phyloP scores from a whole-genome alignment of 345 rosid genomes.

The Noccaea bulbosa region DNA sequence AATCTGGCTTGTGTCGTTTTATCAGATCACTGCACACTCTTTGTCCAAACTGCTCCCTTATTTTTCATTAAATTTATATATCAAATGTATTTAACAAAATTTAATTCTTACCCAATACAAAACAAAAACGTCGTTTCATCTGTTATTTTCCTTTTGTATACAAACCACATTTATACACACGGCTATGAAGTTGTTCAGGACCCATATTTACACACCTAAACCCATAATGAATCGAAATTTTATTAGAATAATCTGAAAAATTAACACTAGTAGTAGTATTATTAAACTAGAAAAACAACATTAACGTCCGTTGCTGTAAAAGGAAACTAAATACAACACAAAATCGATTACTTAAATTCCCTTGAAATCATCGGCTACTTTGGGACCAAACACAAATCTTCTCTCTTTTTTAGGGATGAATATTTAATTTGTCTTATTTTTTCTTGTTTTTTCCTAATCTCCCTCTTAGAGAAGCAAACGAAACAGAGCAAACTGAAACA shows the following conservation, averaged over 20 bases:
- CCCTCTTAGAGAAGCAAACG: constrained; percentile 37
- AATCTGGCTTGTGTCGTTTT: constrained; percentile 33
- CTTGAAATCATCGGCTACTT: constrained; percentile 34
- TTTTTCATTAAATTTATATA: constrained; percentile 12
- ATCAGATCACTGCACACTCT: constrained; percentile 25
- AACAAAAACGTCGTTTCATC: constrained; percentile 38
- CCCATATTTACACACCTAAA: constrained; percentile 30
- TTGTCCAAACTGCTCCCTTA: constrained; percentile 27
- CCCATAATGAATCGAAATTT: background rate
- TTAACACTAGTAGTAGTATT: background rate
- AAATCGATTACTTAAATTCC: constrained; percentile 17
- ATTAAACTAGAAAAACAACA: constrained; percentile 19
- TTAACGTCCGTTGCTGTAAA: constrained; percentile 15
- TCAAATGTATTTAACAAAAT: constrained; percentile 5
- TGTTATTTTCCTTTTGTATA: constrained; percentile 33
- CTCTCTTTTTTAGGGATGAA: constrained; percentile 24
- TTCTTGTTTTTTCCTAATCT: background rate
- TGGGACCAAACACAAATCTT: constrained; percentile 39
- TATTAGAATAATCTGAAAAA: constrained; percentile 17
- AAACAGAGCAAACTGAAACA: constrained; percentile 46
- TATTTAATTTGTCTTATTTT: background rate
- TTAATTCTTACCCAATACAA: constrained; percentile 10
- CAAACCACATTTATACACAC: constrained; percentile 31
- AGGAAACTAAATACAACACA: constrained; percentile 19
- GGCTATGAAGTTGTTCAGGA: constrained; percentile 25